Base-by-base conservation (phyloP, 1,139 yeast genomes). In the Saccharomyces hybrid region DNA sequence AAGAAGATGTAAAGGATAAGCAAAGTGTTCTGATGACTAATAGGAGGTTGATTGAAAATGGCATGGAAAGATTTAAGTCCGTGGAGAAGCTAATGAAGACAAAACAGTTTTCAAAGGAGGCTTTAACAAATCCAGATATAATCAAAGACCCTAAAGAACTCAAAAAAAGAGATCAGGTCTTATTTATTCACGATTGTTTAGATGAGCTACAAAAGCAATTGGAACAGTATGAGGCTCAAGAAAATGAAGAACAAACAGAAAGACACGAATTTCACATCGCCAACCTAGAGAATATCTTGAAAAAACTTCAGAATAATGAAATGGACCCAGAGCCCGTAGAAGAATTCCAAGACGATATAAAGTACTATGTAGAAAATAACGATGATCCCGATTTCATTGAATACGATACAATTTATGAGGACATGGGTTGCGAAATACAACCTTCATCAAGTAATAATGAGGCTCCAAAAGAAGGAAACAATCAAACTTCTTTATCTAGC, bases 341-440 rank as follows among this genome's bases (percentile, higher is more conserved):
- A 64, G 86, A 80, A 31, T 81, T 89, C 56, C 86, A 85, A 66
- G 99, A 95, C 56, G 98, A 93, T 70, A 87, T 95, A 67, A 89
- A 82, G 62, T 93, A 91, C 72, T 93, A 90, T 69, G 96, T 95
- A 48, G 98, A 93, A 59, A 88, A 93, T 59, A 95, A 93, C 67
- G 95, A 88, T 71, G 97, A 90, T 55, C 96, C 85, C n/a, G 97
- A 91, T 65, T 95, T 90, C 70, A 88, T 93, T 26, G 98, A 93
- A 67, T 96, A 93, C 70, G 98, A 93, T 64, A 93, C 90, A 38
- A 83, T 93, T 60, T 93, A 93, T 69, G 98, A 93, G 62, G 90
- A 84, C 56, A 78, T 93, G 60, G 93, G 88, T 53, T 78, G 78
- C 55, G 80, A 77, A 52, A 72, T 74, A 47, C 76, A 76, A 55